Base-by-base conservation (phyloP, 371 early-diverging fungal species). In the Spiromyces aspiralis region DNA sequence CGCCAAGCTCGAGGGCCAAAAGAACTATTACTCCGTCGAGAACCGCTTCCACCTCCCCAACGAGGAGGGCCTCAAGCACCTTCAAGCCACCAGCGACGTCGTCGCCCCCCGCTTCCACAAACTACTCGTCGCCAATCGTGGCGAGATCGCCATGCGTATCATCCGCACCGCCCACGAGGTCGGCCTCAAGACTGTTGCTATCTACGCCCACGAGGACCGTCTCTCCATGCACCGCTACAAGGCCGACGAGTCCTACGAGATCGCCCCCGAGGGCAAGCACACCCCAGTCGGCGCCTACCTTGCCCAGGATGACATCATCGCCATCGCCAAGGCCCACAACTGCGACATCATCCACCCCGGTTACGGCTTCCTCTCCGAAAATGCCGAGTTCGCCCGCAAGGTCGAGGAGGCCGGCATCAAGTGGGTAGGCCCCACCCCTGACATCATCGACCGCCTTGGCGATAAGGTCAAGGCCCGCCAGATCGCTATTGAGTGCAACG, bases 261-360 rank as follows among this genome's bases (percentile, higher is more conserved):
- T 95, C 59, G 94, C 84, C 20, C 67, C 76, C 49, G 74, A 74
- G 45, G 90, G 87, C 51, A 62, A 62, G 65, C 70, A 69, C 61
- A 82, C 89, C 12, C 91, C 95, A 20, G 92, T 92, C 19, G 91
- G 79, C 41, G 93, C 94, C 1, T 95, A 95, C 63, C 76, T 95
- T 51, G 87, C 89, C 19, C 88, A 89, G 64, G 89, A 90, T 61
- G 87, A 86, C 59, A 87, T 95, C 51, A 75, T 95, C 43, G 67
- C 70, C 21, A 87, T 91, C 53, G 96, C 95, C 20, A 77, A 80
- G 54, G 65, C 74, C 57, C 80, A 79, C 47, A 80, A 81, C 57
- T 88, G 83, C 43, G 76, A 80, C 50, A 82, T 84, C 73, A 83
- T 86, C 55, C 86, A 87, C 61, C 87, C 86, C 10, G 85, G 93